Base-by-base conservation (phyloP, 805 yeast genomes). In the Saccharomycopsis javanensis region DNA sequence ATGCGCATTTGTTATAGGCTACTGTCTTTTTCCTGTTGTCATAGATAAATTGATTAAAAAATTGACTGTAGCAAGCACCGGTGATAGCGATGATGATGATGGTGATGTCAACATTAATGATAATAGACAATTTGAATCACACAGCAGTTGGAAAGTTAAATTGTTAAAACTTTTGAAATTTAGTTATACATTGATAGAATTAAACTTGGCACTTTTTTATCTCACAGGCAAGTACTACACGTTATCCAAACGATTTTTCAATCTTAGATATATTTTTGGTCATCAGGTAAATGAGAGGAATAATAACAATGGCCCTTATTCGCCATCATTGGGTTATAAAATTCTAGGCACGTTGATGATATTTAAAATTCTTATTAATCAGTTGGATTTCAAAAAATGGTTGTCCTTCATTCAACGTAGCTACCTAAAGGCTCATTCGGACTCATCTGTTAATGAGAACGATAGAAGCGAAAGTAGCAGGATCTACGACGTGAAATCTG, bases 181-280 rank as follows among this genome's bases (percentile, higher is more conserved):
- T 18, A 4, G 51, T 16, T 84, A 83, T 60, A 54, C 79, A 1
- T 56, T 86, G 5, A 70, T 82, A 67, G 86, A 86, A 64, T 57
- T 87, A 15, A 96, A 92, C 67, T 69, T 90, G 54, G 92, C 96
- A 0, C 37, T 87, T 0, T 92, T 92, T 67, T 92, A 92, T 69
- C 80, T 91, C 65, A 77, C 76, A 50, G 98, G 97, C 1, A 78
- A 83, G 30, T 94, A 85, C 68, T 91, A 91, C 70, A 83, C 86
- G 54, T 62, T 90, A 4, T 79, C 87, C 1, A 90, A 89, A 64
- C 73, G 98, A 38, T 16, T 89, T 0, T 82, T 84, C 68, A 96
- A 96, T 0, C 67, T 92, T 67, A 72, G 96, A 38, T 92, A 92
- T 67, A 91, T 81, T 0, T 74, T 82, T 60, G 89, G 88, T 1